These are phyloP conservation scores for Microthlaspi erraticum DNA, from an alignment of 345 rosid species.

Conservation along the genomic window DNA sequence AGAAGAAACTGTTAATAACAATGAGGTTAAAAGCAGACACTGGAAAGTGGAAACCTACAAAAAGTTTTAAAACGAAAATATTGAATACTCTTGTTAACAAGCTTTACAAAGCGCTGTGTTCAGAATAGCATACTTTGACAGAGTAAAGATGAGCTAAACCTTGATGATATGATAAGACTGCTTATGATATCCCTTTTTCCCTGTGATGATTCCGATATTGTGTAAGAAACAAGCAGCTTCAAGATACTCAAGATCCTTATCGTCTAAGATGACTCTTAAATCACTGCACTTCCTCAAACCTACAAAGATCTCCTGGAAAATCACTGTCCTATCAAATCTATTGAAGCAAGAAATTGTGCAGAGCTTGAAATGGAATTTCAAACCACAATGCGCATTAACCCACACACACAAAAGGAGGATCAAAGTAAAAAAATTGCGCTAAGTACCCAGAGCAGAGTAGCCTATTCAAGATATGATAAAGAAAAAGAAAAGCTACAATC, in stretches of 20 bases:
- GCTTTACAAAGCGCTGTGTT: neutral
- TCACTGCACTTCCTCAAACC: conserved; percentile 57
- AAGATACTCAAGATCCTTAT: conserved; percentile 68
- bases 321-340: conserved; percentile 35
- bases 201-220: conserved; percentile 56
- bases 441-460: no score
- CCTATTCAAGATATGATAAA: neutral
- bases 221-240: conserved; percentile 85
- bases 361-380: conserved; percentile 3
- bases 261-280: conserved; percentile 43
- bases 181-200: conserved; percentile 81
- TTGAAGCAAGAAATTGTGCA: conserved; percentile 13
- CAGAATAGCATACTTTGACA: conserved; percentile 1
- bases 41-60: conserved; percentile 19
- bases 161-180: conserved; percentile 64
- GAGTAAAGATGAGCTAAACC: conserved; percentile 45
- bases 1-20: conserved; percentile 32
- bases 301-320: conserved; percentile 60
- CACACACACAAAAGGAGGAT: no score
- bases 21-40: neutral
- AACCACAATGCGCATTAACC: conserved; percentile 5
- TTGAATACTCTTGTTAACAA: conserved; percentile 9
- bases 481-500: conserved; percentile 7
- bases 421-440: no score
- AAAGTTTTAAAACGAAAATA: neutral